Conservation (phyloP, 177 flowering plant species). For the Vitis hybrid region DNA sequence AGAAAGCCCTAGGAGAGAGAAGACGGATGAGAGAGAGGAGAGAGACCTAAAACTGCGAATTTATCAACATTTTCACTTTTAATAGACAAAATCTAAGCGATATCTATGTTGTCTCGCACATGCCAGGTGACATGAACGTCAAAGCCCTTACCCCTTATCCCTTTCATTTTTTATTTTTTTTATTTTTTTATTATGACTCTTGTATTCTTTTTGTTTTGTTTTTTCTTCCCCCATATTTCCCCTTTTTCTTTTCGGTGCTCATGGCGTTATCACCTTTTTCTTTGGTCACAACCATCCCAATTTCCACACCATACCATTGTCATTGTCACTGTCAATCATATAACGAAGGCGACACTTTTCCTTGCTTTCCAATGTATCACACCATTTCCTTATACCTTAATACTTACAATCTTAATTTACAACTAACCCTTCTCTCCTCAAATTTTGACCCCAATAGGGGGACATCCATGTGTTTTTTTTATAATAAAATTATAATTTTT, state of each 20-base stretch:
- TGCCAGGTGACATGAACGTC: neutral
- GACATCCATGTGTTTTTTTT: no score
- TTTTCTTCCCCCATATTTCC: neutral
- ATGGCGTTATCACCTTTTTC: neutral
- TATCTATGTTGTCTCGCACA: neutral
- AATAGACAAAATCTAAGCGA: neutral
- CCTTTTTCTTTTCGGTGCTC: neutral
- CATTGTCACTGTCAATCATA: no score
- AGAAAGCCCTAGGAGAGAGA: slow-evolving; percentile 15
- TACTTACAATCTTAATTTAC: no score
- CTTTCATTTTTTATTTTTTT: neutral
- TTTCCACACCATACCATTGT: no score
- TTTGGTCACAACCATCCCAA: no score
- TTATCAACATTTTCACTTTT: neutral
- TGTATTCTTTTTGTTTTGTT: neutral
- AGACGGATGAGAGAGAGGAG: slow-evolving; percentile 9
- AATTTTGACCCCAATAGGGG: no score
- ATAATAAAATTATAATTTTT: no score
- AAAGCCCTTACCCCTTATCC: neutral
- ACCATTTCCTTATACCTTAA: no score
- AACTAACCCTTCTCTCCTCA: no score
- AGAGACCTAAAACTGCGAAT: slow-evolving; percentile 8
- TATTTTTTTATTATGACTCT: neutral
- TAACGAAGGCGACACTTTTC: no score
- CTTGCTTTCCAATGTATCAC: no score